Base-by-base conservation (phyloP, 2,329 filamentous ascomycete genomes). In the Leptographium procerum region DNA sequence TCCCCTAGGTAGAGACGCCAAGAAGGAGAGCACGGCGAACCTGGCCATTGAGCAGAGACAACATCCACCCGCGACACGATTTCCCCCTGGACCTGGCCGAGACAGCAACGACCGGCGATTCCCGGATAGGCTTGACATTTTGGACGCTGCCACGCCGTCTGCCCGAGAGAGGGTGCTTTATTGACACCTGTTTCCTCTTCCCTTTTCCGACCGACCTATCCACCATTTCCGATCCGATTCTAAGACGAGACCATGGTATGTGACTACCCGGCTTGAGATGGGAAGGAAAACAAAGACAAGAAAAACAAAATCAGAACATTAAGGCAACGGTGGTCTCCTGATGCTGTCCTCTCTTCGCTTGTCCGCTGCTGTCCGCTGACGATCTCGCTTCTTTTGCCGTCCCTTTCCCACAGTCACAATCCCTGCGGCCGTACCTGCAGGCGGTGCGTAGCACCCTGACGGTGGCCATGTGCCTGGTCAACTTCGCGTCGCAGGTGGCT, bases 401-500 rank as follows among this genome's bases (percentile, higher is more conserved):
- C 34, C 16, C 34, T 36, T 16, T 36, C 34, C 16, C 26, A 26
- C 54, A 87, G 94, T 96, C 91, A 71, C 92, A 96, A 91, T 96
- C 91, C 65, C 83, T 97, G 70, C 89, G 92, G 64, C 92, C 92
- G 59, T 96, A 97, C 76, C 88, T 96, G 66, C 90, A 95, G 79
- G 95, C 89, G 74, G 94, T 97, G 68, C 89, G 94, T 68, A 91
- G 89, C 70, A 95, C 89, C 69, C 82, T 99, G 69, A 97, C 91
- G 47, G 90, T 92, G 64, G 92, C 94, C 64, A 86, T 99, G 65
- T 92, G 90, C 60, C 83, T 95, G 60, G 92, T 91, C 72, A 95
- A 99, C 81, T 99, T 99, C 74, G 92, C 94, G 63, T 97, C 92
- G 55, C 94, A 99, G 76, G 90, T 89, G 52, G 89, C 91, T 58